Base-by-base conservation (phyloP, 1,139 yeast species). In the Scheffersomyces cryptocercus region DNA sequence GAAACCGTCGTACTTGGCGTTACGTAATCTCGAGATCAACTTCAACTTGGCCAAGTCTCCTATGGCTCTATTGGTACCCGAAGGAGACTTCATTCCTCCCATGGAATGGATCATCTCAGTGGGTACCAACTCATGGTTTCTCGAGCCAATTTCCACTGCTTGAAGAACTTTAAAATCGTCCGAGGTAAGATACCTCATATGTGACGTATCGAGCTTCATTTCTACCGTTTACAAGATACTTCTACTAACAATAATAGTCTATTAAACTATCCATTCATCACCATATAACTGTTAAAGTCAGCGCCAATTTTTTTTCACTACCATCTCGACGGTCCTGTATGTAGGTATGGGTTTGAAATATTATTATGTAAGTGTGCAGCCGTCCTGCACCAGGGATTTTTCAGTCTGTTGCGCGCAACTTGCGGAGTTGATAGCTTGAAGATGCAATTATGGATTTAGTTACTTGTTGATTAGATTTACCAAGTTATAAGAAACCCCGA, bases 111-210 rank as follows among this genome's bases (percentile, higher is more conserved):
- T 90, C 70, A 93, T 68, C 38, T 79, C 76, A 0, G 96, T 88
- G 12, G 99, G 99, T 13, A 95, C 98, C 47, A 95, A 81, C 62
- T 93, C 97, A 65, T 95, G 99, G 64, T 88, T 90, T 53, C 88
- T 78, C 1, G 97, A 85, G 7, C 98, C 99, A 65, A 81, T 75
- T 62, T 93, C 99, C 7, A 87, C 87, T 0, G 97, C 97, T 47
- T 85, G 87, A 43, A 93, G 80, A 13, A 90, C 96, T 46, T 87
- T 77, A 73, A 89, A 93, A 68, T 93, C 99, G 51, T 90, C 97
- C 4, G 85, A 75, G 54, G 96, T 84, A 60, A 93, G 73, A 61
- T 91, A 93, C 66, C 98, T 78, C 97, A 93, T 88, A 62, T 90
- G 95, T 14, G 95, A 76, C 0, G 95, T 87, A 57, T 93, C 97